Percentiles rank a stretch among this genome's conserved stretches.
These are phyloP conservation scores for Flaveria robusta DNA, from an alignment of 129 eudicot species.

Conservation along the genomic window DNA sequence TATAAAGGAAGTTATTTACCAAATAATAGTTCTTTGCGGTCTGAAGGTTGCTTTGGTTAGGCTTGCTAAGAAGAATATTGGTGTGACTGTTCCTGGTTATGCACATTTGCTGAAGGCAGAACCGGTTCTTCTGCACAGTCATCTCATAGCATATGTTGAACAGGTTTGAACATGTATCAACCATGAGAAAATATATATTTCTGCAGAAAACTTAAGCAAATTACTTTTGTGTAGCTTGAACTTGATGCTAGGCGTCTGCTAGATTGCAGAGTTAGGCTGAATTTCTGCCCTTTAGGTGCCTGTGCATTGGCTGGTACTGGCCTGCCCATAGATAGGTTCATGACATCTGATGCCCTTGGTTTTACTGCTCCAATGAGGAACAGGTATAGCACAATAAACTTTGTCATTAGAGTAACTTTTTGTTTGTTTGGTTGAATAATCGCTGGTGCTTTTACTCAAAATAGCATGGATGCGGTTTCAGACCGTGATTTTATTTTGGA, in stretches of 20 bases:
- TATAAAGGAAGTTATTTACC: neutral
- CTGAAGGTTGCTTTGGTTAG: constrained; percentile 66
- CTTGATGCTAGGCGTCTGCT: constrained; percentile 86
- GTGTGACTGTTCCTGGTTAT: constrained; percentile 94
- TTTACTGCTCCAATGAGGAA: constrained; percentile 93
- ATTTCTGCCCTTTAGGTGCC: constrained; percentile 94
- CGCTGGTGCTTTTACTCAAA: constrained; percentile 27
- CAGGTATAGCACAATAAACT: constrained; percentile 54
- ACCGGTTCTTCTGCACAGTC: constrained; percentile 92
- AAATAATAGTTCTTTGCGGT: neutral
- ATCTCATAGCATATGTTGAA: constrained; percentile 86
- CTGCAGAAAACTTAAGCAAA: constrained; percentile 9
- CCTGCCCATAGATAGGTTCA: constrained; percentile 91
- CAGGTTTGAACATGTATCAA: constrained; percentile 53
- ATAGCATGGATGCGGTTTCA: constrained; percentile 98
- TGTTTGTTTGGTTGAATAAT: constrained; percentile 21
- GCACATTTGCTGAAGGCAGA: constrained; percentile 96
- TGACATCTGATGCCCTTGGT: constrained; percentile 90
- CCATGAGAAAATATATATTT: neutral
- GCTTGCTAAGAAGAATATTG: constrained; percentile 72
- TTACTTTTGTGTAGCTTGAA: constrained; percentile 71
- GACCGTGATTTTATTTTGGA: constrained; percentile 96
- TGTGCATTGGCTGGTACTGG: constrained; percentile 99
- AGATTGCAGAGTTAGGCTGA: constrained; percentile 81
- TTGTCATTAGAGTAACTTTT: neutral